phyloP scores from a whole-genome alignment of 2,329 filamentous ascomycete genomes.

The Ceratocystis lukuohia region DNA sequence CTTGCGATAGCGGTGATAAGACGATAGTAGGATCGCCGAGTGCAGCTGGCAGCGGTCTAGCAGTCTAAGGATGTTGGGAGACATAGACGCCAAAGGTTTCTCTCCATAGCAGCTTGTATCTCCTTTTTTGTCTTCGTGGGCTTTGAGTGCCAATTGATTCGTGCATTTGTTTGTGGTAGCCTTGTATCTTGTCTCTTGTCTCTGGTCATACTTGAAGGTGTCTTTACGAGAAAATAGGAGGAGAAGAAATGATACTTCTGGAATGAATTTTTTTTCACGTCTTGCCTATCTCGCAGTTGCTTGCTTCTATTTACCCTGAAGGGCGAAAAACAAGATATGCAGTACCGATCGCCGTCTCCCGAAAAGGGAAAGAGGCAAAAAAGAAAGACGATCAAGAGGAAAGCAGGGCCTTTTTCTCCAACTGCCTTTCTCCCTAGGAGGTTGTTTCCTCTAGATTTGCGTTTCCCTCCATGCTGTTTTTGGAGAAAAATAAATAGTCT shows the following conservation, averaged over 20 bases:
- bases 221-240: not conserved
- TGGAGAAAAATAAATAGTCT: not conserved
- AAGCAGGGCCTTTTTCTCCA: slow-evolving; percentile 8
- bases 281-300: not conserved
- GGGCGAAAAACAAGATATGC: not conserved
- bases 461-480: not conserved
- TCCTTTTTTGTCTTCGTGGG: not conserved
- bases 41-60: too few relatives aligned
- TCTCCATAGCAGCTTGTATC: not conserved
- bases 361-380: not conserved
- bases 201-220: not conserved
- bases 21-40: too few relatives aligned
- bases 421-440: not conserved
- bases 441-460: not conserved
- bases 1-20: not conserved
- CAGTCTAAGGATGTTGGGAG: not conserved
- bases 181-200: not conserved
- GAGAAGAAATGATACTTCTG: not conserved
- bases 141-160: not conserved
- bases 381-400: not conserved
- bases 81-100: not conserved
- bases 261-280: not conserved
- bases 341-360: not conserved
- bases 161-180: not conserved
- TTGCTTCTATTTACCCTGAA: not conserved